Conservation (phyloP, 352 stramenopile genomes). For the Elongisporangium undulatum region DNA sequence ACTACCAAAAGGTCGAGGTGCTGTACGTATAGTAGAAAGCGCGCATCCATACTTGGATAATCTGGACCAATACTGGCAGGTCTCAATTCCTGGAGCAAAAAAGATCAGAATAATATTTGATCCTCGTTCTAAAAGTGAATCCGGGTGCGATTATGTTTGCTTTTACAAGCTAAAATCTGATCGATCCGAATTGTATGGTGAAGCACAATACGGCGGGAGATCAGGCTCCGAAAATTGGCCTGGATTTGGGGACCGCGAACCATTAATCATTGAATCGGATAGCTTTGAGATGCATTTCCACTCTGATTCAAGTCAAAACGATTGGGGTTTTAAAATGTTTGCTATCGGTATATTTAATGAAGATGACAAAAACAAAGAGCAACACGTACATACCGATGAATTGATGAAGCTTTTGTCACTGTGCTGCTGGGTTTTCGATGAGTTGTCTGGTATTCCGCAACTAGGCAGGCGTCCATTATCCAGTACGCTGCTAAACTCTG, state of each 20-base stretch:
- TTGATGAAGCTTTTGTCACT: constrained; percentile 24
- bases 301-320: constrained; percentile 73
- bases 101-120: constrained; percentile 74
- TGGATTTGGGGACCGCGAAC: constrained; percentile 50
- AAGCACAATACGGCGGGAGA: constrained; percentile 58
- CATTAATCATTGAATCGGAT: constrained; percentile 68
- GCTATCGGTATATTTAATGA: constrained; percentile 62
- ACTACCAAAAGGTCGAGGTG: constrained; percentile 38
- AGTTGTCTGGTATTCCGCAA: constrained; percentile 4
- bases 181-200: constrained; percentile 37
- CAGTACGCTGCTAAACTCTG: constrained; percentile 18
- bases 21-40: constrained; percentile 57
- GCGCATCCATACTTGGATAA: constrained; percentile 71
- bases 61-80: constrained; percentile 57
- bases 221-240: constrained; percentile 76
- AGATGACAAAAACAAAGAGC: constrained; percentile 2
- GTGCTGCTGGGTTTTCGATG: constrained; percentile 30
- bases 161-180: constrained; percentile 66
- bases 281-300: constrained; percentile 81
- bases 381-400: constrained; percentile 3
- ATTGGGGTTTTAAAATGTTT: constrained; percentile 89
- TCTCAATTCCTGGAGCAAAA: constrained; percentile 61
- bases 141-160: constrained; percentile 52
- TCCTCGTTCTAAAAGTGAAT: constrained; percentile 60
- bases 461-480: background rate